phyloP scores from a whole-genome alignment of 2,329 filamentous ascomycete genomes.

The Colletotrichum cereale region DNA sequence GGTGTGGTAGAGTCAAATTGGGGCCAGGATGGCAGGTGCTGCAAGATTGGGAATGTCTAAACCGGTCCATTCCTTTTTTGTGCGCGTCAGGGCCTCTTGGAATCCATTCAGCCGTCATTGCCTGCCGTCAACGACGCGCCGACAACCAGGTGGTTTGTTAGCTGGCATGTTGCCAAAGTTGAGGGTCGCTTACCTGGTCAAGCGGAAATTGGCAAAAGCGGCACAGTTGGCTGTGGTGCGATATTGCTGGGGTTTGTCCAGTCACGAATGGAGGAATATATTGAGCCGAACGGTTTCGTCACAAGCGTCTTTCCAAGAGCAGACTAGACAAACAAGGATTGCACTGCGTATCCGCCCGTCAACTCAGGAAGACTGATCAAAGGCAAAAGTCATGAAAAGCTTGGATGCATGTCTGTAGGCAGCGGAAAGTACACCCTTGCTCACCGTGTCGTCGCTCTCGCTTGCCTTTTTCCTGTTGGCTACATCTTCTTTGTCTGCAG shows the following conservation, averaged over 20 bases:
- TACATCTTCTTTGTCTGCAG: background rate
- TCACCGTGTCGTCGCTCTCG: background rate
- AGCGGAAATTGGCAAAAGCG: slow-evolving; percentile 28
- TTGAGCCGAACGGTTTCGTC: slow-evolving; percentile 7
- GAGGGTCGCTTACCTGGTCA: background rate
- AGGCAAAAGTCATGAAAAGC: background rate
- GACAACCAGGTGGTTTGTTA: background rate
- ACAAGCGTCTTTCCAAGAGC: background rate
- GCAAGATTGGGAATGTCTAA: background rate
- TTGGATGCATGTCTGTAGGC: background rate
- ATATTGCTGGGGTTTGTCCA: slow-evolving; percentile 12
- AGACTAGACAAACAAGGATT: slow-evolving; percentile 1
- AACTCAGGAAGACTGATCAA: slow-evolving; percentile 5
- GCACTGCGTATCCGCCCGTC: background rate
- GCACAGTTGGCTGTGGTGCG: slow-evolving; percentile 27
- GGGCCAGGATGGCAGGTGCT: slow-evolving; percentile 11
- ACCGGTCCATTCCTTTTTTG: background rate
- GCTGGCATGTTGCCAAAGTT: slow-evolving; percentile 7
- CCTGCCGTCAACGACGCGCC: slow-evolving; percentile 12
- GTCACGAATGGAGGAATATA: slow-evolving; percentile 6
- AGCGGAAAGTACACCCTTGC: background rate
- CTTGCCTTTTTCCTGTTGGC: background rate
- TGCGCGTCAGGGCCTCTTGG: background rate
- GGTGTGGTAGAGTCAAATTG: background rate
- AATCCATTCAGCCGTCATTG: slow-evolving; percentile 11